Percentiles rank a stretch among this genome's conserved stretches.
Evolutionary conservation across 2,329 filamentous ascomycete species (phyloP).

Genomic region (Venturia oleaginea): DNA sequence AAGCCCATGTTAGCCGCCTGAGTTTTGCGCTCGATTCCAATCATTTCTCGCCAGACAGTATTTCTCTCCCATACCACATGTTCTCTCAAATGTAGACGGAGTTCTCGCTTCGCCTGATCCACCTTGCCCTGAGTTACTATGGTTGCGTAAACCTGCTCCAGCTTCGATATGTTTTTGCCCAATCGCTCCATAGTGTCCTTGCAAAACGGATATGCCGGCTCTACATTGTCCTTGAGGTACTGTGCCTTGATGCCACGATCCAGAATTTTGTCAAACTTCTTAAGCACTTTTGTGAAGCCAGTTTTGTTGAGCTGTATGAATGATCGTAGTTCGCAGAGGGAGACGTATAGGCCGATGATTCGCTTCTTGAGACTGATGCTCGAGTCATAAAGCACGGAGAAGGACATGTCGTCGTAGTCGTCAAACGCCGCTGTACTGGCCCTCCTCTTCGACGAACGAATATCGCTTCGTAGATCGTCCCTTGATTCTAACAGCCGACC

Average conservation of each 20-base stretch:
- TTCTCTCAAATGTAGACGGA: slow-evolving; percentile 83
- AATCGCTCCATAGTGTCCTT: slow-evolving; percentile 61
- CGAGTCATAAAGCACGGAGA: slow-evolving; percentile 59
- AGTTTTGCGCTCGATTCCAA: slow-evolving; percentile 89
- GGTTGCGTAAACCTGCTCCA: slow-evolving; percentile 73
- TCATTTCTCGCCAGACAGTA: slow-evolving; percentile 98
- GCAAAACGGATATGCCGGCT: slow-evolving; percentile 73
- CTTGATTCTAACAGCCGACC: slow-evolving; percentile 24
- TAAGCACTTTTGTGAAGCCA: slow-evolving; percentile 90
- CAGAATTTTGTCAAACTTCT: slow-evolving; percentile 97
- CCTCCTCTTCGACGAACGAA: slow-evolving; percentile 48
- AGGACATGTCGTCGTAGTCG: slow-evolving; percentile 67
- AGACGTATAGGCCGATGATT: slow-evolving; percentile 78
- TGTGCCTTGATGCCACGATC: slow-evolving; percentile 68
- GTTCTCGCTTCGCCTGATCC: slow-evolving; percentile 67
- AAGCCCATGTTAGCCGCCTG: slow-evolving; percentile 87
- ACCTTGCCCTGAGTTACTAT: slow-evolving; percentile 77
- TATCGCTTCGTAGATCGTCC: slow-evolving; percentile 52
- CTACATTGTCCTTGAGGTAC: slow-evolving; percentile 68
- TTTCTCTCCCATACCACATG: slow-evolving; percentile 99
- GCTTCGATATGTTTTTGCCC: slow-evolving; percentile 59
- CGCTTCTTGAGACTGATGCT: slow-evolving; percentile 89
- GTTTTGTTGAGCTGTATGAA: slow-evolving; percentile 95
- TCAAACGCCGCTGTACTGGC: slow-evolving; percentile 60
- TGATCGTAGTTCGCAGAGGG: slow-evolving; percentile 89